Base-by-base conservation (phyloP, 2,329 filamentous ascomycete species). In the Drechslerella coelobrocha region DNA sequence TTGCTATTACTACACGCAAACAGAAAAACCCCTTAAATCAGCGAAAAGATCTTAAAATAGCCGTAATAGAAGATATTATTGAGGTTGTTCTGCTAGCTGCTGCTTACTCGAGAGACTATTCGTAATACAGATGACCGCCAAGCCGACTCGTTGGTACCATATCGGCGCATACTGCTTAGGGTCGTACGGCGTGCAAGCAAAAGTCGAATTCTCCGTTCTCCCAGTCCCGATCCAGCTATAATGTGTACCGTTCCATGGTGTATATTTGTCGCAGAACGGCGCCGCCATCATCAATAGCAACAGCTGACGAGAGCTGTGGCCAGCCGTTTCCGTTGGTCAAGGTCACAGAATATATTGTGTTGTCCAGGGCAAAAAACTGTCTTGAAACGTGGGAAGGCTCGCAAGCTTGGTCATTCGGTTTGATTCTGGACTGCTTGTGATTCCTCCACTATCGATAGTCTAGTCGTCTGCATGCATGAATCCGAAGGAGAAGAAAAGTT, bases 141-240 rank as follows among this genome's bases (percentile, higher is more conserved):
- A 61, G 52, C 75, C 76, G 60, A 77, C 63, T 9, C 63, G 63
- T 12, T 74, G 71, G 31, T 74, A 74, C 75, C 75, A 76, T 19
- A 62, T 29, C 12, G 68, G 59, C 6, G 74, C 73, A 12, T 75
- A 74, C 7, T 53, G 71, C 24, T 61, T 68, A 1, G 75, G 73
- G 53, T 77, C 57, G 59, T 75, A 77, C 9, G 65, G 65, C 9
- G 65, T 69, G 37, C 65, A 69, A 19, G 65, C 57, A 24, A 69
- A 69, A 1, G 45, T 17, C 65, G 62, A 61, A 8, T 34, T 54
- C 8, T 37, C 12, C 1, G 57, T 69, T 24, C 57, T 41, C 19
- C 65, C 47, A 14, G 65, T 69, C 14, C 52, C 52, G 17, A 62
- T 57, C 65, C 65, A 69, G 37, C 65, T 69, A 8, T 29, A 69